Evolutionary conservation across 192 early-diverging fungal genomes (phyloP).

Genomic region (Coemansia sp.): DNA sequence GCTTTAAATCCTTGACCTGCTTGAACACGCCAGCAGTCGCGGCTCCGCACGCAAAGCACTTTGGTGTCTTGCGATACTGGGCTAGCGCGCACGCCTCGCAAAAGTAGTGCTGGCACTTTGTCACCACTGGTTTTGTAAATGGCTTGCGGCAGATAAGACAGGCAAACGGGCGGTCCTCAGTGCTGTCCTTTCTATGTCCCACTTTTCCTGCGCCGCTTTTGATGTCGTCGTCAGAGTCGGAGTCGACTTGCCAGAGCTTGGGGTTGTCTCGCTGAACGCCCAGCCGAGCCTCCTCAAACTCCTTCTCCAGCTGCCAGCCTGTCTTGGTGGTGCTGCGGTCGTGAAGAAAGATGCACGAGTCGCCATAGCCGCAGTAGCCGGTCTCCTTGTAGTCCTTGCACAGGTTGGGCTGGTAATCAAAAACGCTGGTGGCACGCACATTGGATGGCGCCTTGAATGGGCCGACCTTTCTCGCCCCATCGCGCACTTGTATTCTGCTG

Average conservation of each 20-base stretch:
- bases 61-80: conserved; percentile 75
- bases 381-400: conserved; percentile 99
- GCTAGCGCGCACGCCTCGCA: conserved; percentile 91
- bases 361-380: conserved; percentile 96
- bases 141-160: conserved; percentile 89
- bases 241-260: conserved; percentile 51
- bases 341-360: conserved; percentile 96
- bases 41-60: conserved; percentile 87
- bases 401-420: conserved; percentile 97
- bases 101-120: conserved; percentile 93
- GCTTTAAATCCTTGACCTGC: conserved; percentile 65
- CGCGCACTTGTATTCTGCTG: conserved; percentile 57
- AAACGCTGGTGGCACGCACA: conserved; percentile 41
- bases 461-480: conserved; percentile 54
- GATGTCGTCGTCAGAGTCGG: conserved; percentile 21
- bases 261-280: conserved; percentile 54
- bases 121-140: conserved; percentile 87
- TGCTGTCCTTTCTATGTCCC: conserved; percentile 47
- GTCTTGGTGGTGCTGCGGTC: conserved; percentile 96
- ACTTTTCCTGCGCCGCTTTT: conserved; percentile 12
- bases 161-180: conserved; percentile 91
- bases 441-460: conserved; percentile 44
- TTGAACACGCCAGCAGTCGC: conserved; percentile 85
- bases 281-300: conserved; percentile 90
- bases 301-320: conserved; percentile 96